These are phyloP conservation scores for Cichorium intybus DNA, from an alignment of 140 eudicot species.

Conservation along the genomic window DNA sequence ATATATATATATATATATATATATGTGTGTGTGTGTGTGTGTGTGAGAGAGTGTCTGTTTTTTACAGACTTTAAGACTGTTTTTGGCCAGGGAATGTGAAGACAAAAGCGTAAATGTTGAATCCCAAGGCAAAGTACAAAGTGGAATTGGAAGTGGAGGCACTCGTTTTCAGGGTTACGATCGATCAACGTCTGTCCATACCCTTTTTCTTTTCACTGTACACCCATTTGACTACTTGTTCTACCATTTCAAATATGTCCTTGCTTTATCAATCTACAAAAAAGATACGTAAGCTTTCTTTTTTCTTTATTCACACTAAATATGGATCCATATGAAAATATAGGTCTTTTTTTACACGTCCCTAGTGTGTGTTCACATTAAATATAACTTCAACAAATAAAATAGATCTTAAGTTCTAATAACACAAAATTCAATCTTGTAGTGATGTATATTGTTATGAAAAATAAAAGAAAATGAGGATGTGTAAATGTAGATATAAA, in stretches of 20 bases:
- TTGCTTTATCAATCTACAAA: neutral
- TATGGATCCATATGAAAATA: too few species aligned
- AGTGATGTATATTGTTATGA: too few species aligned
- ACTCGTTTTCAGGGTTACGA: constrained; percentile 8
- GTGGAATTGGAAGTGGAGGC: constrained; percentile 25
- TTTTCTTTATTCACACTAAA: neutral
- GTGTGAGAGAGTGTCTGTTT: neutral
- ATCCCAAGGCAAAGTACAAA: constrained; percentile 43
- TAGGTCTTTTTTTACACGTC: too few species aligned
- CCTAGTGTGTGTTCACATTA: too few species aligned
- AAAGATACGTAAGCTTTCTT: neutral
- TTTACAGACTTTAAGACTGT: constrained; percentile 11
- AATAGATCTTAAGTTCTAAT: too few species aligned
- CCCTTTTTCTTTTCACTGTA: constrained; percentile 33
- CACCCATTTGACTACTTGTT: constrained; percentile 9
- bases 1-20: neutral
- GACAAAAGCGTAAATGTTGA: constrained; percentile 45
- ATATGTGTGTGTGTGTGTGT: neutral
- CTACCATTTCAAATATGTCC: neutral
- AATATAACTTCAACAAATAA: too few species aligned
- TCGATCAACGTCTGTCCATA: constrained; percentile 26
- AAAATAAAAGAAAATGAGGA: too few species aligned
- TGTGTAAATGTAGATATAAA: too few species aligned
- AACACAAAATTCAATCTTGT: too few species aligned
- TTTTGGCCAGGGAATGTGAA: constrained; percentile 23